Evolutionary conservation across 1,284 basidiomycete genomes (phyloP), one percentile per base, ranked within the genome.

Genomic region (Polyporus tsugae): DNA sequence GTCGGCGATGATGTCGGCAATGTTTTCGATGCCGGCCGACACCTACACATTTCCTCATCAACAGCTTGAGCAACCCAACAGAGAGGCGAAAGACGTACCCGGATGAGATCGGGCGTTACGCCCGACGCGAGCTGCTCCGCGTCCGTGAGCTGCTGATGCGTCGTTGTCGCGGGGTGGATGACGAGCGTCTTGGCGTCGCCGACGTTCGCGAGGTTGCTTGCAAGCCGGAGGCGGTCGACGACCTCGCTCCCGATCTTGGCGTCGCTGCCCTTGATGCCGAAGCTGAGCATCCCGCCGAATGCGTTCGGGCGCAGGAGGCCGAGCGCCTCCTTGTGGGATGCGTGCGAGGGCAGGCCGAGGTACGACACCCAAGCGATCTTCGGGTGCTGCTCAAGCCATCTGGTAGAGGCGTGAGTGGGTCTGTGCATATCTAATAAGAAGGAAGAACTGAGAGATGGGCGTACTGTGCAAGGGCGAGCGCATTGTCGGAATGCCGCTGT

Each of bases 1-100:
- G 80, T 96, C 95, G 17, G 92, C 93, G 73, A 95, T 91, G 78
- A 95, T 95, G 76, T 95, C 94, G 44, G 85, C 85, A 75, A 95
- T 95, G 73, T 90, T 90, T 80, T 97, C 95, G 72, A 94, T 94
- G 13, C 95, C 95, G 52, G 91, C 90, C 2, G 87, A 85, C 2
- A 88, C 85, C 87, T 88, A 71, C 22, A 17, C 22, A 13, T 10
- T 41, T 49, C 39, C n/a, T 62, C n/a, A 64, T 60, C 67, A 29
- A 25, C 15, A 33, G 17, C 35, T 46, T 19, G 11, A 42, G 19
- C 52, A 35, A 6, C 35, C 15, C 25, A 15, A 33, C 9, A 41
- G 13, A 64, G n/a, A 46, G 15, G 55, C 29, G 44, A 36, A 60
- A 10, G 3, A 82, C 89, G 73, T 75, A 95, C 89, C 70, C 93